Base-by-base conservation (phyloP, 805 yeast species). In the Zygotorulaspora florentina region DNA sequence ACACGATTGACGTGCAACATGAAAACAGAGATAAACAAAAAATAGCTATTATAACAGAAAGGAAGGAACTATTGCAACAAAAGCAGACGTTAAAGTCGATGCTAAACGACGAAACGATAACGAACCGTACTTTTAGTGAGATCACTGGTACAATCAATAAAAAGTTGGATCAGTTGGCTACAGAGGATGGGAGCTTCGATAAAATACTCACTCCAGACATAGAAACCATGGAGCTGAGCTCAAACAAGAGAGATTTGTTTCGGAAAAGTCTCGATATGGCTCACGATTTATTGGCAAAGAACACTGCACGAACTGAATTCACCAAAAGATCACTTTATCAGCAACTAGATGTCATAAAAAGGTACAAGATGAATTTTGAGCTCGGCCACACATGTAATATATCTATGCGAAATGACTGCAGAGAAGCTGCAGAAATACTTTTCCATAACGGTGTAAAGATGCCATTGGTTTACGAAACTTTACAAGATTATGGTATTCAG, bases 371-470 rank as follows among this genome's bases (percentile, higher is more conserved):
- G 1, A 27, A 41, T 11, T 58, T 58, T 43, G 58, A 53, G 42
- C 34, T n/a, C 13, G 59, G 56, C 3, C 39, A 35, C 3, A 39
- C 38, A 7, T 47, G 43, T 13, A 39, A 55, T 8, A 13, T 42
- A 8, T 29, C 44, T 15, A 25, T 42, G 35, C 47, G 53, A 36
- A 43, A 48, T 12, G 15, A 39, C 7, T 42, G 48, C 37, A 52
- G 55, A 41, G 64, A 61, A 26, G 50, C 62, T 12, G 59, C 58
- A 2, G 62, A 59, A 35, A 34, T 46, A 13, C 47, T 61, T 15
- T 61, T 55, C 31, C 37, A 46, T 7, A 59, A 59, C 47, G 64
- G 64, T 27, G 61, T 61, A 2, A 61, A 59, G 36, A 61, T 61
- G 62, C 65, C 65, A 1, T 27, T 51, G 11, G 64, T 61, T 1